Percentiles rank a stretch among this genome's conserved stretches.
These are phyloP conservation scores for Neofusicoccum ribis DNA, from an alignment of 2,329 filamentous ascomycete genomes.

Conservation along the genomic window DNA sequence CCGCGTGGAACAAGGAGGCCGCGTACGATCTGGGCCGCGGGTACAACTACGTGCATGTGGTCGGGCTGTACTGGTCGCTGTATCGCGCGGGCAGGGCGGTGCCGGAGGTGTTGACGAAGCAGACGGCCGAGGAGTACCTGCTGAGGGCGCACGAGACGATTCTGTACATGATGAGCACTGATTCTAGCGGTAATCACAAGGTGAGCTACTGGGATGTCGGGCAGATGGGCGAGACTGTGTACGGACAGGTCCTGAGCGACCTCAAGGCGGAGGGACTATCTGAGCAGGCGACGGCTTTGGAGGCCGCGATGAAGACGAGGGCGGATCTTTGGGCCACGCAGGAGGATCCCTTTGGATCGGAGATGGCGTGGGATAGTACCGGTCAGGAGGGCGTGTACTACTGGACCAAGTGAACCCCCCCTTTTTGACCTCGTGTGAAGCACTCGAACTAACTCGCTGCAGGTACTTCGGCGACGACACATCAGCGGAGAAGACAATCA, in stretches of 20 bases:
- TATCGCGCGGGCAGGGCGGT: conserved; percentile 57
- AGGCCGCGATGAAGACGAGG: conserved; percentile 50
- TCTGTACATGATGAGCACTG: conserved; percentile 36
- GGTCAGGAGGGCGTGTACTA: conserved; percentile 64
- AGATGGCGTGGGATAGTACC: conserved; percentile 65
- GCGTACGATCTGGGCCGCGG: conserved; percentile 53
- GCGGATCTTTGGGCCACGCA: conserved; percentile 53
- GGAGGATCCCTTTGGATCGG: conserved; percentile 58
- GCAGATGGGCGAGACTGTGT: conserved; percentile 62
- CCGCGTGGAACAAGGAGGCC: conserved; percentile 51
- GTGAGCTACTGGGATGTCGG: conserved; percentile 49
- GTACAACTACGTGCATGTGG: conserved; percentile 61
- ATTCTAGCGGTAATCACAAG: conserved; percentile 24
- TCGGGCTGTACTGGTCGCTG: conserved; percentile 58
- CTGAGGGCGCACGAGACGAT: conserved; percentile 56
- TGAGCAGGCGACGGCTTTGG: conserved; percentile 42
- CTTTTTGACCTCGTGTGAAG: neutral
- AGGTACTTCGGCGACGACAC: conserved; percentile 51
- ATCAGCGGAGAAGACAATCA: conserved; percentile 54
- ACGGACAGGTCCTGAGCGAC: conserved; percentile 55
- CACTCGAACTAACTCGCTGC: neutral
- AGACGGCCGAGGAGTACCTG: conserved; percentile 58
- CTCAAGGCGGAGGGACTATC: conserved; percentile 50
- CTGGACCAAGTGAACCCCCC: conserved; percentile 46
- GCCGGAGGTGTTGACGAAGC: conserved; percentile 44